phyloP scores from a whole-genome alignment of 2,329 filamentous ascomycete genomes.

The Atkinsonella hypoxylon region DNA sequence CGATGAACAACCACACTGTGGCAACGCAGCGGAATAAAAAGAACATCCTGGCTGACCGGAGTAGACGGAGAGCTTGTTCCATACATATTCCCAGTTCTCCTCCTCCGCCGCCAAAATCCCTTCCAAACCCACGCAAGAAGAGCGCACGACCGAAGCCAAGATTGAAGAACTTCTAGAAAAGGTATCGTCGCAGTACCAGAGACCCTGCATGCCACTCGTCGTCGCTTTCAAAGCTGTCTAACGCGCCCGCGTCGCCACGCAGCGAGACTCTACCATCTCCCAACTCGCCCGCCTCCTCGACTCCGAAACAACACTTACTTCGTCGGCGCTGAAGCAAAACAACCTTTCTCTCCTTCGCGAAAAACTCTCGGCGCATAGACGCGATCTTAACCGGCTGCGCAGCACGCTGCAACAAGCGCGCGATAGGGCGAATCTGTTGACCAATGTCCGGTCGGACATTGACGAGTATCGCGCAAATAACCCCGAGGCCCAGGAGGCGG shows the following conservation, averaged over 20 bases:
- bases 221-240: neutral
- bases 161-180: constrained; percentile 76
- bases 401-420: constrained; percentile 64
- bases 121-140: constrained; percentile 73
- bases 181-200: constrained; percentile 21
- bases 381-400: constrained; percentile 67
- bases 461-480: constrained; percentile 75
- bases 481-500: constrained; percentile 72
- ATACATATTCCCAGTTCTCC: constrained; percentile 86
- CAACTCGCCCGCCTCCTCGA: constrained; percentile 85
- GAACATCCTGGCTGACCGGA: neutral
- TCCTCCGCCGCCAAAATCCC: constrained; percentile 69
- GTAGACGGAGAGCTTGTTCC: constrained; percentile 74
- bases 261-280: constrained; percentile 72
- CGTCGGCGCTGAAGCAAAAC: constrained; percentile 93
- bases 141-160: constrained; percentile 65
- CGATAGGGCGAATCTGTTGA: constrained; percentile 79
- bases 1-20: neutral
- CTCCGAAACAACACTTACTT: constrained; percentile 75
- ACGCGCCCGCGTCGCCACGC: neutral
- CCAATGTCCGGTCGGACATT: constrained; percentile 85
- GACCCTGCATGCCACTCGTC: neutral
- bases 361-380: constrained; percentile 75
- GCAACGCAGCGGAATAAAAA: neutral
- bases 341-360: constrained; percentile 87